These are phyloP conservation scores for Sideroxylon spinosum DNA, from an alignment of 179 eudicot species.

Conservation along the genomic window DNA sequence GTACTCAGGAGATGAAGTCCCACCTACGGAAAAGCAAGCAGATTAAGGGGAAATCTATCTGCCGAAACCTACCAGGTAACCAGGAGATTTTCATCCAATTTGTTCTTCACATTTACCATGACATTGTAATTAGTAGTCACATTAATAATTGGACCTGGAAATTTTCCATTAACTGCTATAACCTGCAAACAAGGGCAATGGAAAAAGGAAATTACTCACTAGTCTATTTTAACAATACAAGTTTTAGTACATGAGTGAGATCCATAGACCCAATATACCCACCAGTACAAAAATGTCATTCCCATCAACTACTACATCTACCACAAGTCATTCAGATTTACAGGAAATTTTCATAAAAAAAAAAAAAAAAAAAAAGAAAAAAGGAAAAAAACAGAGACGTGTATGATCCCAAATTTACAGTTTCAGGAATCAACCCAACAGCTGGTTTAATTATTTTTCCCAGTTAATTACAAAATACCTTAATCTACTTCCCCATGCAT, in stretches of 20 bases:
- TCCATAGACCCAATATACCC: neutral
- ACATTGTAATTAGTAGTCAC: constrained; percentile 75
- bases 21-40: neutral
- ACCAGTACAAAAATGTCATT: neutral
- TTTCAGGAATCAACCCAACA: neutral
- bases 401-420: neutral
- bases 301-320: neutral
- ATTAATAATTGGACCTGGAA: constrained; percentile 70
- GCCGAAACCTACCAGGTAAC: constrained; percentile 58
- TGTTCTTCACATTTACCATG: constrained; percentile 61
- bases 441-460: neutral
- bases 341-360: neutral
- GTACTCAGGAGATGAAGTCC: neutral
- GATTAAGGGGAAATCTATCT: neutral
- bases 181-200: constrained; percentile 45
- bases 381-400: neutral
- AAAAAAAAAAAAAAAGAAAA: neutral
- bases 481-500: neutral
- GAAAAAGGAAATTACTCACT: neutral
- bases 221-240: neutral
- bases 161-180: constrained; percentile 60
- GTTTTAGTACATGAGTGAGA: neutral
- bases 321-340: neutral
- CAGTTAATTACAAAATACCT: neutral
- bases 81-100: constrained; percentile 66